Evolutionary conservation across 768 basidiomycete genomes (phyloP).

Genomic region (Tulasnella sp.): DNA sequence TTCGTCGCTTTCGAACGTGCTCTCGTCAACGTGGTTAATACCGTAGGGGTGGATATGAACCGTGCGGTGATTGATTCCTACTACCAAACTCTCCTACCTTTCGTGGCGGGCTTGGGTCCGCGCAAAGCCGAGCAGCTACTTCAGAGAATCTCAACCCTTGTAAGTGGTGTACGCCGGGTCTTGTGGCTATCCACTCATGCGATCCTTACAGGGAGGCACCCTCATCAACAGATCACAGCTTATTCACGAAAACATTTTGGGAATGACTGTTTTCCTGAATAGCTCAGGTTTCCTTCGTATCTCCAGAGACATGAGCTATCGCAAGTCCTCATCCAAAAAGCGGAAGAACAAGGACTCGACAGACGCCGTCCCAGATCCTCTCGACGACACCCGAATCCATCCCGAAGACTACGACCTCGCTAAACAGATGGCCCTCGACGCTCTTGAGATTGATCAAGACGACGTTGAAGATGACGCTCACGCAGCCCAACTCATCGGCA

Average conservation of each 20-base stretch:
- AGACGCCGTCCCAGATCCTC: constrained; percentile 72
- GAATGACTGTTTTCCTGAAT: constrained; percentile 87
- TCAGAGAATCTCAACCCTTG: constrained; percentile 72
- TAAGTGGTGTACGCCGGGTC: constrained; percentile 46
- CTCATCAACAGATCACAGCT: constrained; percentile 85
- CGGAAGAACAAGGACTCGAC: constrained; percentile 43
- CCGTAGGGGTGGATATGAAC: constrained; percentile 95
- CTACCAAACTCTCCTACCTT: constrained; percentile 83
- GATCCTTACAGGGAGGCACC: constrained; percentile 65
- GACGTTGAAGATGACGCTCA: constrained; percentile 83
- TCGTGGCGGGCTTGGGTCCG: constrained; percentile 89
- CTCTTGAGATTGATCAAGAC: constrained; percentile 95
- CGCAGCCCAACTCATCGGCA: constrained; percentile 81
- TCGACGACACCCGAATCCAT: constrained; percentile 94
- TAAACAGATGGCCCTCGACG: constrained; percentile 97
- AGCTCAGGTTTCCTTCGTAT: constrained; percentile 90
- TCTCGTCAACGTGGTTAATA: constrained; percentile 85
- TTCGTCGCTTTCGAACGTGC: constrained; percentile 75
- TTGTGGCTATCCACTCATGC: constrained; percentile 18
- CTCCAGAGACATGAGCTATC: constrained; percentile 60
- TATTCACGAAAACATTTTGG: constrained; percentile 71
- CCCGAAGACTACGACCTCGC: constrained; percentile 97
- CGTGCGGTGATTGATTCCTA: constrained; percentile 84
- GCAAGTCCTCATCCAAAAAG: constrained; percentile 54
- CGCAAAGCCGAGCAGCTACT: constrained; percentile 84